phyloP scores from a whole-genome alignment of 2,329 filamentous ascomycete genomes.

The Calycina herbarum region DNA sequence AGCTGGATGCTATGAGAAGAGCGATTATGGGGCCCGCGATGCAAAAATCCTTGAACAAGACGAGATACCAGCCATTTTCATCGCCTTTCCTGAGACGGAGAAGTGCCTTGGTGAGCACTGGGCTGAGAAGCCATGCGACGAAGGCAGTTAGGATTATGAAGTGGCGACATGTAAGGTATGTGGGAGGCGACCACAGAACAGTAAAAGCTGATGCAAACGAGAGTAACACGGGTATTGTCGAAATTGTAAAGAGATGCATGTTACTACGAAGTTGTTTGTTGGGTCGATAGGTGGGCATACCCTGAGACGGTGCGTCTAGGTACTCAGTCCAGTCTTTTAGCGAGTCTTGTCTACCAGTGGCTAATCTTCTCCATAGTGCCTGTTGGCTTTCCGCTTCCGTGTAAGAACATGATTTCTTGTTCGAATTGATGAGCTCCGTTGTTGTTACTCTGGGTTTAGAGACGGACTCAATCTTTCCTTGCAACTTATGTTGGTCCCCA shows the following conservation, averaged over 20 bases:
- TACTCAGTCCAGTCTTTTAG: background rate
- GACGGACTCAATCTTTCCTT: background rate
- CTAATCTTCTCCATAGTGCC: background rate
- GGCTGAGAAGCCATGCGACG: background rate
- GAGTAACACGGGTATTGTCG: background rate
- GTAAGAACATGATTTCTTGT: background rate
- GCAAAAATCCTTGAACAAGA: background rate
- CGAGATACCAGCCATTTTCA: background rate
- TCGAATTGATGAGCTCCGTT: background rate
- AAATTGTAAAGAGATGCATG: background rate
- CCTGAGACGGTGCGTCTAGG: background rate
- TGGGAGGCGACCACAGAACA: slow-evolving; percentile 1
- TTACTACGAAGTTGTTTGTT: background rate
- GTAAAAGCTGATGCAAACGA: background rate
- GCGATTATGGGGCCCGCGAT: background rate
- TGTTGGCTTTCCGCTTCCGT: background rate
- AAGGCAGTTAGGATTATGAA: background rate
- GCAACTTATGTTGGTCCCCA: background rate
- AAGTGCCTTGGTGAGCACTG: background rate
- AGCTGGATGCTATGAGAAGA: background rate
- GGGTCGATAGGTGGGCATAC: background rate
- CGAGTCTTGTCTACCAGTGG: background rate
- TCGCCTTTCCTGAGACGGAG: background rate
- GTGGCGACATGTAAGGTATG: background rate
- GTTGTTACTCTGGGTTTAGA: background rate